Percentiles rank a stretch among this genome's conserved stretches.
Conservation (phyloP, 75 land plant species). For the Cunninghamia lanceolata region DNA sequence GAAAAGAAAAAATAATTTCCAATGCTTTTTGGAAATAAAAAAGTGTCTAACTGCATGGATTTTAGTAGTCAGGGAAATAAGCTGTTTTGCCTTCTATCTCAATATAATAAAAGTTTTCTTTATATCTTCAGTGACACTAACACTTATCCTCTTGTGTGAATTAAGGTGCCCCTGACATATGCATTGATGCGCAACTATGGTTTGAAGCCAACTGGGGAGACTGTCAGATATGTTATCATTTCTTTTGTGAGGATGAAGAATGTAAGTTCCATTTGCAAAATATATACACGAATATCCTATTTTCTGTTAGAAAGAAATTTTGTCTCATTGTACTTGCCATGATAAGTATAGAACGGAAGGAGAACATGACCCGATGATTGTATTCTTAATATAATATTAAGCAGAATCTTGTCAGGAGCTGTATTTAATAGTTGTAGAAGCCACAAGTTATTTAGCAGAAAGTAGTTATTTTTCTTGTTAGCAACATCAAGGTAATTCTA, state of each 20-base stretch:
- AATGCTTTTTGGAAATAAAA: not conserved
- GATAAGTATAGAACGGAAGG: not conserved
- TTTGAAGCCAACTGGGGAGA: slow-evolving; percentile 38
- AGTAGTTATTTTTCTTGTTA: not conserved
- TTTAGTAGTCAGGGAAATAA: not conserved
- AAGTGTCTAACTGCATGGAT: not conserved
- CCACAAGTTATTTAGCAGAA: not conserved
- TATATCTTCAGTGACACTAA: not conserved
- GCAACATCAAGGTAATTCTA: not conserved
- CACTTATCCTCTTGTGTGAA: slow-evolving; percentile 1
- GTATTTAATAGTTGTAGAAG: not conserved
- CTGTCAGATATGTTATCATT: slow-evolving; percentile 40
- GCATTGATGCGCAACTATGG: slow-evolving; percentile 24
- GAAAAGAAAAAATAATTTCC: not conserved
- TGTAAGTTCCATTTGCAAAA: slow-evolving; percentile 27
- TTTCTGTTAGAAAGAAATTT: not conserved
- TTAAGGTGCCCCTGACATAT: slow-evolving; percentile 46
- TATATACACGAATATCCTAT: not conserved
- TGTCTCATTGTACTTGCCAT: not conserved
- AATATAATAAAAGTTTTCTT: not conserved
- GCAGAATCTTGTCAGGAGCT: not conserved
- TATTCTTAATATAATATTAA: not conserved
- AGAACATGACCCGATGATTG: not conserved
- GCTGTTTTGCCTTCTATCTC: not conserved
- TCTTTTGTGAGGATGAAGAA: slow-evolving; percentile 49